Percentiles rank a stretch among this genome's conserved stretches.
Conservation (phyloP, 768 basidiomycete genomes). For the Hypholoma sublateritium region DNA sequence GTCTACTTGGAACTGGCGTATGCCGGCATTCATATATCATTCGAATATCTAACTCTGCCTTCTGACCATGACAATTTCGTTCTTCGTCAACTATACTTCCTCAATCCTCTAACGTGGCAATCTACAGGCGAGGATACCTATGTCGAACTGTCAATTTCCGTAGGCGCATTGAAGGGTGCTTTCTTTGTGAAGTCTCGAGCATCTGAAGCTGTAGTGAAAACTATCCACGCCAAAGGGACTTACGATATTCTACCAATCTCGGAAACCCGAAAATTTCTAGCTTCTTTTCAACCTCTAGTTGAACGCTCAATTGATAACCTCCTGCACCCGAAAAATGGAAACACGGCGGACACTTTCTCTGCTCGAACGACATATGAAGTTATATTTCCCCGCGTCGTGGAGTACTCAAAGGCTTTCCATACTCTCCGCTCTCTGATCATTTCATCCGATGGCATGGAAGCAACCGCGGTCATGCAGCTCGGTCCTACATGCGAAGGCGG, state of each 20-base stretch:
- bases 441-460: constrained; percentile 45
- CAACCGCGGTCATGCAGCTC: constrained; percentile 48
- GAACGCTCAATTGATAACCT: constrained; percentile 33
- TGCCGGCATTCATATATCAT: constrained; percentile 41
- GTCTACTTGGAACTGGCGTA: constrained; percentile 60
- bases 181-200: constrained; percentile 48
- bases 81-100: constrained; percentile 46
- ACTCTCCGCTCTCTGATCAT: constrained; percentile 57
- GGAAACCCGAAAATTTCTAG: constrained; percentile 36
- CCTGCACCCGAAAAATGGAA: constrained; percentile 21
- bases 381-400: constrained; percentile 68
- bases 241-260: constrained; percentile 35
- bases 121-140: constrained; percentile 26
- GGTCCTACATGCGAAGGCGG: constrained; percentile 29
- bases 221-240: constrained; percentile 45
- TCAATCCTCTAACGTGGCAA: constrained; percentile 50
- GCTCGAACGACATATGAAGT: constrained; percentile 61
- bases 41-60: constrained; percentile 15
- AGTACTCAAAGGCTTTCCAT: constrained; percentile 58
- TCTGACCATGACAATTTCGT: constrained; percentile 33
- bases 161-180: constrained; percentile 35
- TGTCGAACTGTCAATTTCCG: constrained; percentile 35
- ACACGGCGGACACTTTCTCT: constrained; percentile 46
- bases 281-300: constrained; percentile 32
- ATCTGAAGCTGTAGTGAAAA: constrained; percentile 28